Evolutionary conservation across 2,329 filamentous ascomycete species (phyloP).

Genomic region (Phyllosticta ampelicida): DNA sequence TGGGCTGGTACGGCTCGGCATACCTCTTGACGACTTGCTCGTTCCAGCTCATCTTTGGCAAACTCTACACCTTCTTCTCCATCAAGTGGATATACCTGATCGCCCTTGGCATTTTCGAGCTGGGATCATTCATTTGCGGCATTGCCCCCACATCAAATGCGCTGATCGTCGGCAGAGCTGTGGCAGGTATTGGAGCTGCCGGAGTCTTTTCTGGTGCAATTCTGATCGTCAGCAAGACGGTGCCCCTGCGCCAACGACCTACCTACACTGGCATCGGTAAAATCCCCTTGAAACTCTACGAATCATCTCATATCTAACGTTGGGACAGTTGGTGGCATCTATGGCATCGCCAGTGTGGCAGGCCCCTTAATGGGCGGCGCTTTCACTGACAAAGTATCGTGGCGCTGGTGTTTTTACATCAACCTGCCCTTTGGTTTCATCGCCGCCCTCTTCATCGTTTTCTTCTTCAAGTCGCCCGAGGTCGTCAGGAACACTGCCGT

Average conservation of each 20-base stretch:
- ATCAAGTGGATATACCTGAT: conserved; percentile 38
- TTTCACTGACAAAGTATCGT: conserved; percentile 35
- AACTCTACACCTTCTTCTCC: conserved; percentile 37
- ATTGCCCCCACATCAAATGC: conserved; percentile 38
- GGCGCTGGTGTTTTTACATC: conserved; percentile 44
- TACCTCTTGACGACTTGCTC: conserved; percentile 34
- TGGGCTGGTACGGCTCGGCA: conserved; percentile 22
- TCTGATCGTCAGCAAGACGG: conserved; percentile 35
- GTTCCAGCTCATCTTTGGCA: conserved; percentile 29
- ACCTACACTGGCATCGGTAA: conserved; percentile 23
- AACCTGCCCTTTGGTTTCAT: conserved; percentile 42
- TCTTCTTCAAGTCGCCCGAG: conserved; percentile 27
- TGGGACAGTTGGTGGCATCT: conserved; percentile 34
- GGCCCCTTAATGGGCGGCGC: conserved; percentile 39
- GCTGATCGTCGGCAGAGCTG: conserved; percentile 41
- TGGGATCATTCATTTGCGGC: conserved; percentile 43
- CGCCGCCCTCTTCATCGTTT: conserved; percentile 30
- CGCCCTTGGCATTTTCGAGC: conserved; percentile 39
- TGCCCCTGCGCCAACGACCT: conserved; percentile 36
- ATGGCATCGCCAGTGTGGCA: conserved; percentile 37
- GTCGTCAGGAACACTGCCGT: conserved; percentile 23
- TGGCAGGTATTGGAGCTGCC: conserved; percentile 40
- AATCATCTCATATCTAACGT: conserved; percentile 22
- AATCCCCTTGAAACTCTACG: conserved; percentile 24
- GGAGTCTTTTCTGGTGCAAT: conserved; percentile 42